A percentile compares a stretch with the other conserved stretches of the same genome.
These are phyloP conservation scores for Waltergamsia citrina DNA, from an alignment of 2,329 filamentous ascomycete genomes.

Conservation along the genomic window DNA sequence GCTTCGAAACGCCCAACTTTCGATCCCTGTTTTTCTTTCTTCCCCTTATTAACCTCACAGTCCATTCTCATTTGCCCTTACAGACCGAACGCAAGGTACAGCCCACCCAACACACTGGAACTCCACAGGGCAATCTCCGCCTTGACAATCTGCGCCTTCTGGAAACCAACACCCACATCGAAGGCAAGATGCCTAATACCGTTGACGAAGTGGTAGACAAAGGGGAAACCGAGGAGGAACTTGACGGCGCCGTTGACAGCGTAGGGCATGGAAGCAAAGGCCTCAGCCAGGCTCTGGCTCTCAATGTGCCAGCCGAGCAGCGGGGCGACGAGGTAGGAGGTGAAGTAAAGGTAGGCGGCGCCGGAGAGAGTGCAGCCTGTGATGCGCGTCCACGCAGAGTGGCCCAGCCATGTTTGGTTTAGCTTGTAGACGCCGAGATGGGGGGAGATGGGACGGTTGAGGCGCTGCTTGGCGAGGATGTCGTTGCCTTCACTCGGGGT, in stretches of 20 bases:
- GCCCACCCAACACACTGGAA: conserved; percentile 28
- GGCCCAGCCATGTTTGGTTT: conserved; percentile 76
- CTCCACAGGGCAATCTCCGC: conserved; percentile 39
- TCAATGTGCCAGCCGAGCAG: conserved; percentile 56
- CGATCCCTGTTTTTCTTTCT: not conserved
- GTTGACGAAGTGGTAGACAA: conserved; percentile 47
- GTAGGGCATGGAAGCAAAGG: conserved; percentile 49
- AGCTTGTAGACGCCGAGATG: conserved; percentile 81
- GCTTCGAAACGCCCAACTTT: not conserved
- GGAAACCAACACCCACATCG: conserved; percentile 42
- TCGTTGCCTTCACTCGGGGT: conserved; percentile 41
- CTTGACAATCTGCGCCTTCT: conserved; percentile 33
- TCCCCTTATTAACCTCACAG: conserved; percentile 3
- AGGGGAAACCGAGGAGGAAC: conserved; percentile 48
- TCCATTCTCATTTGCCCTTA: conserved; percentile 15
- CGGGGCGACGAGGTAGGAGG: conserved; percentile 73
- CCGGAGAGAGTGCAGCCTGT: conserved; percentile 68
- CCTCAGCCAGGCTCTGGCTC: conserved; percentile 48
- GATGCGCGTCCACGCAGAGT: conserved; percentile 68
- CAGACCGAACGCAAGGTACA: conserved; percentile 39
- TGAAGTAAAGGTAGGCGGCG: conserved; percentile 68
- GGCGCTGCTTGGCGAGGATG: conserved; percentile 74
- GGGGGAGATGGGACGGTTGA: conserved; percentile 71
- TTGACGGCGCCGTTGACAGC: conserved; percentile 49
- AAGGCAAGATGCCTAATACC: conserved; percentile 45